Conservation (phyloP, 371 early-diverging fungal genomes). For the Apophysomyces elegans region DNA sequence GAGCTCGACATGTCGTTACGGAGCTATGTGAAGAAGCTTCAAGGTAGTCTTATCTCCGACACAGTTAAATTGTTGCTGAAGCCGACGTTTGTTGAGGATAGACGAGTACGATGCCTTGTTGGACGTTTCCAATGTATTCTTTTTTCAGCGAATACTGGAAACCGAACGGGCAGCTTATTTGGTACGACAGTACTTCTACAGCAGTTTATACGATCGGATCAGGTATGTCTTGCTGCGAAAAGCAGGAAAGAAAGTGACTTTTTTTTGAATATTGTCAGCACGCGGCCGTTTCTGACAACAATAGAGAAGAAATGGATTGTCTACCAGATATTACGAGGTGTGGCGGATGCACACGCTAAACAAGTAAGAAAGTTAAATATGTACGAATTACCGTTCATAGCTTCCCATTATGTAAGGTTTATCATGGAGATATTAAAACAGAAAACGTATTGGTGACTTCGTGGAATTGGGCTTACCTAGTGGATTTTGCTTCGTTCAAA, state of each 20-base stretch:
- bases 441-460: constrained; percentile 76
- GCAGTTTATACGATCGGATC: constrained; percentile 93
- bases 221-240: constrained; percentile 54
- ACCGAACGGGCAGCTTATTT: constrained; percentile 90
- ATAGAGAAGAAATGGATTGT: constrained; percentile 95
- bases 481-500: constrained; percentile 91
- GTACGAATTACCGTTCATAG: neutral
- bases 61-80: neutral
- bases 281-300: constrained; percentile 86
- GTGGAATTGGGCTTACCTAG: constrained; percentile 92
- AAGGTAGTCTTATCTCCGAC: constrained; percentile 45
- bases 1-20: constrained; percentile 66
- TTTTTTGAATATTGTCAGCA: constrained; percentile 52
- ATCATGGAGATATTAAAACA: constrained; percentile 91
- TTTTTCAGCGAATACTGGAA: constrained; percentile 82
- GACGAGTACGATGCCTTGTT: constrained; percentile 70
- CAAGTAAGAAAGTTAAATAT: constrained; percentile 26
- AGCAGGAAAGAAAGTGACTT: neutral
- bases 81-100: constrained; percentile 23
- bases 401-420: constrained; percentile 48
- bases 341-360: constrained; percentile 79
- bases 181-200: constrained; percentile 84
- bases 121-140: constrained; percentile 78
- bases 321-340: constrained; percentile 81
- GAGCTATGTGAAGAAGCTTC: constrained; percentile 60